Base-by-base conservation (phyloP, 768 basidiomycete species). In the Psilocybe tampanensis region DNA sequence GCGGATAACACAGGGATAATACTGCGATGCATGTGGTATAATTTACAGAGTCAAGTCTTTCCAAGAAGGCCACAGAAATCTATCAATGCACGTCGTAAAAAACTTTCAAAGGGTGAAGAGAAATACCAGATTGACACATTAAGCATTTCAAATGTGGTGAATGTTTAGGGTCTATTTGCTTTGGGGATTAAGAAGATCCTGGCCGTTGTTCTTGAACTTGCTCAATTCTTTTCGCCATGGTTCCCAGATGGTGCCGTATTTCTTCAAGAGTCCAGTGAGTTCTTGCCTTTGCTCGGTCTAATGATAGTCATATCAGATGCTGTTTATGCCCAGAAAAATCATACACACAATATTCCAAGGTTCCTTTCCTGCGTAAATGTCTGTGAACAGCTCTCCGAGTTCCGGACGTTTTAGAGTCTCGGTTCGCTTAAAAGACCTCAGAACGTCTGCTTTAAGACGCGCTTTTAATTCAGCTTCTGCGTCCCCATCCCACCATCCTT, bases 201-300 rank as follows among this genome's bases (percentile, higher is more conserved):
- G 75, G 3, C 92, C 92, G 50, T 80, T 81, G 59, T 88, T 85
- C 72, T 80, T 86, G 68, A 91, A 92, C 72, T 85, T 90, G 56
- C 79, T 80, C 49, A 94, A 74, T 71, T 95, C 94, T 32, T 78
- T 81, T 68, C 76, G 79, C 93, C 94, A 98, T 8, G 92, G 93
- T 64, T 90, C 90, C 89, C 89, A 95, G 1, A 76, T 79, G n/a
- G 84, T 66, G 1, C 94, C 93, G 61, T 96, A 98, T 71, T 97
- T 97, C 72, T 77, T 84, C 58, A 97, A 64, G 21, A 98, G 75
- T 32, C 78, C 63, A 18, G 78, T 76, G 24, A 98, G 79, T 64
- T 97, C 95, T 54, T 85, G 84, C 51, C 90, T 77, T 70, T 98
- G 94, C 70, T 95, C 94, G 64, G 71, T 84, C 94, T 95, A 64